phyloP scores from a whole-genome alignment of 1,139 yeast genomes.

The Lodderomyces oxycetoniae region DNA sequence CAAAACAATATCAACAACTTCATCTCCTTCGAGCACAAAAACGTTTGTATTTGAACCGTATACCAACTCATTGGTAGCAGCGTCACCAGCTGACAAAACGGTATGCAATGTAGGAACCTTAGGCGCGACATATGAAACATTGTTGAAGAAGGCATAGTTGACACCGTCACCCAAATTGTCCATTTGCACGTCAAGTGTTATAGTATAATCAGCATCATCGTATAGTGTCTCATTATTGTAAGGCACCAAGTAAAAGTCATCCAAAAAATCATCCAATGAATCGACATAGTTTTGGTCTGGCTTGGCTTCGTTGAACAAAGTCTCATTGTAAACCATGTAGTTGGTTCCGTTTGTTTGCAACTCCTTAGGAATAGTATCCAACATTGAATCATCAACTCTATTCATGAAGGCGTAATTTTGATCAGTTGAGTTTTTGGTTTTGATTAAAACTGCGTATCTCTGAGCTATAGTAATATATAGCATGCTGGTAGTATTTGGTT shows the following conservation, averaged over 20 bases:
- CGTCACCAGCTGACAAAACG: conserved; percentile 48
- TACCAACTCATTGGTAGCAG: conserved; percentile 45
- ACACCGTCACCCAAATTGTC: conserved; percentile 67
- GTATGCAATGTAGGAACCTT: conserved; percentile 63
- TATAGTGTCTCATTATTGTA: conserved; percentile 33
- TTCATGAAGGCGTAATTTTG: conserved; percentile 61
- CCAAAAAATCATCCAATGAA: conserved; percentile 29
- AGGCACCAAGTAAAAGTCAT: conserved; percentile 57
- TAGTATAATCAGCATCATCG: conserved; percentile 59
- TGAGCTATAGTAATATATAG: conserved; percentile 68
- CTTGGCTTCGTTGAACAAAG: conserved; percentile 16
- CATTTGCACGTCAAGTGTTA: conserved; percentile 60
- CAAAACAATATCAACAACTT: conserved; percentile 64
- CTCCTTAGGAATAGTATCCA: conserved; percentile 55
- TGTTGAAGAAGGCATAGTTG: conserved; percentile 72
- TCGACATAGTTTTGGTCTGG: conserved; percentile 25
- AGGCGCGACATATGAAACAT: conserved; percentile 57
- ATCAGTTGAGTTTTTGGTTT: conserved; percentile 45
- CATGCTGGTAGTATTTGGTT: conserved; percentile 51
- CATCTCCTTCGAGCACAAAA: conserved; percentile 55
- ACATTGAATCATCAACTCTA: conserved; percentile 58
- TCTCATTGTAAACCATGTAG: conserved; percentile 45
- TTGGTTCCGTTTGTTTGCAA: conserved; percentile 52
- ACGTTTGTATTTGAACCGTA: conserved; percentile 69
- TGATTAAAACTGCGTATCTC: conserved; percentile 58